These are phyloP conservation scores for Lecanicillium sp. DNA, from an alignment of 2,329 filamentous ascomycete species.

Conservation along the genomic window DNA sequence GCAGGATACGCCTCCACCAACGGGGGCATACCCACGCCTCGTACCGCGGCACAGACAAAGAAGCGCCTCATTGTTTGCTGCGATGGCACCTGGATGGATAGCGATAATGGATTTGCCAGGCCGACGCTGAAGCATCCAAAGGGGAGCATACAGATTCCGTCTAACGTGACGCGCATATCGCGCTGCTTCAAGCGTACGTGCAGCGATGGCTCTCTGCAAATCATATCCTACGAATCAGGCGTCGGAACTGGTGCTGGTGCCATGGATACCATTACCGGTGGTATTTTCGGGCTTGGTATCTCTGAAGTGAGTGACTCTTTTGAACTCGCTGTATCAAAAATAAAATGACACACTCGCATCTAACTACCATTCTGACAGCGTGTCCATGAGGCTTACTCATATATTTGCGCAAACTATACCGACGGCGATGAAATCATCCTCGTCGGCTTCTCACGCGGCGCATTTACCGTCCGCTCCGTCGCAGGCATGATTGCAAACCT, in stretches of 20 bases:
- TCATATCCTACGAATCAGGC: conserved; percentile 54
- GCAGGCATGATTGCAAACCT: conserved; percentile 43
- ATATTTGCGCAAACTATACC: conserved; percentile 53
- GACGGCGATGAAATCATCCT: conserved; percentile 49
- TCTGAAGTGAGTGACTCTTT: conserved; percentile 32
- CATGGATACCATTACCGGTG: conserved; percentile 43
- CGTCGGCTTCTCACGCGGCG: conserved; percentile 49
- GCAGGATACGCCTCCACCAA: too few relatives aligned
- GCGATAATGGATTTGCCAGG: conserved; percentile 39
- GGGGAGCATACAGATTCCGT: conserved; percentile 40
- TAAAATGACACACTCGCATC: background rate
- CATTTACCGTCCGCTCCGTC: conserved; percentile 49
- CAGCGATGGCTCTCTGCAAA: conserved; percentile 44
- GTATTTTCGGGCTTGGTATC: conserved; percentile 46
- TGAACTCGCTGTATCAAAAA: background rate
- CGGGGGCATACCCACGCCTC: too few relatives aligned
- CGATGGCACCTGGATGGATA: conserved; percentile 47
- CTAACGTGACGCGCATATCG: conserved; percentile 53
- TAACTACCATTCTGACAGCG: conserved; percentile 23
- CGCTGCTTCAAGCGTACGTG: conserved; percentile 45
- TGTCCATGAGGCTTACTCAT: conserved; percentile 54
- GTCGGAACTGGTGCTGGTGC: conserved; percentile 45
- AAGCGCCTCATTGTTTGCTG: conserved; percentile 45
- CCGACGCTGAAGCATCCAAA: conserved; percentile 25
- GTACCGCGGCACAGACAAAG: conserved; percentile 6